Conservation (phyloP, 441 rosid species). For the Populus hybrid region DNA sequence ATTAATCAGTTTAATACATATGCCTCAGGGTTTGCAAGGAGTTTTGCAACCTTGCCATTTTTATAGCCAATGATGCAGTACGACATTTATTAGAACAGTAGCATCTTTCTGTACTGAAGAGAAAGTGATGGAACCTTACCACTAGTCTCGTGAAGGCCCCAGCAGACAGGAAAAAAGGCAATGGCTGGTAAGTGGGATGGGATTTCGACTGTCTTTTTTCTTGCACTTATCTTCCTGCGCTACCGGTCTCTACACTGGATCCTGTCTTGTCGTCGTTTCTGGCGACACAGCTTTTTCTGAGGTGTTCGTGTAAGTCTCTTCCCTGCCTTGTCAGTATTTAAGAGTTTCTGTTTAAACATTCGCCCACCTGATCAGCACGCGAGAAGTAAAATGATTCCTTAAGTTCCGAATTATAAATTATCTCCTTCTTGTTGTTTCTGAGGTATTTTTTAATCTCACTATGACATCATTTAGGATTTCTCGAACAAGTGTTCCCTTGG, state of each 20-base stretch:
- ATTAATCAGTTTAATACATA: no score
- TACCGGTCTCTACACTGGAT: conserved; percentile 65
- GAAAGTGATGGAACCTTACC: conserved; percentile 53
- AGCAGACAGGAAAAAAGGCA: conserved; percentile 49
- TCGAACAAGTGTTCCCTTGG: conserved; percentile 44
- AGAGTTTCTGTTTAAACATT: background rate
- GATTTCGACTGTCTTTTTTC: conserved; percentile 56
- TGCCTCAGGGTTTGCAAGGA: no score
- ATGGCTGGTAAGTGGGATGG: conserved; percentile 57
- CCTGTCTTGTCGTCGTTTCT: conserved; percentile 40
- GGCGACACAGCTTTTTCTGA: conserved; percentile 46
- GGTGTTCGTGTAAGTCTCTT: conserved; percentile 43
- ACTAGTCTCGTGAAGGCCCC: conserved; percentile 57
- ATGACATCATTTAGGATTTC: conserved; percentile 54
- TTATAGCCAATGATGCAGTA: conserved; percentile 60
- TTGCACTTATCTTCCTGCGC: conserved; percentile 48
- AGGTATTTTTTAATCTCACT: conserved; percentile 58
- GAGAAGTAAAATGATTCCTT: background rate
- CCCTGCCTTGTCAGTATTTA: background rate
- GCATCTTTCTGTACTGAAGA: conserved; percentile 77
- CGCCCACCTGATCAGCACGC: background rate
- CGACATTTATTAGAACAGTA: conserved; percentile 71
- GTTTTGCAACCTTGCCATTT: no score
- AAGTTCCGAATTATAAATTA: background rate
- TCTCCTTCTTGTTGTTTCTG: conserved; percentile 1